A percentile compares a stretch with the other conserved stretches of the same genome.
These are phyloP conservation scores for Quercus wislizeni DNA, from an alignment of 306 rosid species.

Conservation along the genomic window DNA sequence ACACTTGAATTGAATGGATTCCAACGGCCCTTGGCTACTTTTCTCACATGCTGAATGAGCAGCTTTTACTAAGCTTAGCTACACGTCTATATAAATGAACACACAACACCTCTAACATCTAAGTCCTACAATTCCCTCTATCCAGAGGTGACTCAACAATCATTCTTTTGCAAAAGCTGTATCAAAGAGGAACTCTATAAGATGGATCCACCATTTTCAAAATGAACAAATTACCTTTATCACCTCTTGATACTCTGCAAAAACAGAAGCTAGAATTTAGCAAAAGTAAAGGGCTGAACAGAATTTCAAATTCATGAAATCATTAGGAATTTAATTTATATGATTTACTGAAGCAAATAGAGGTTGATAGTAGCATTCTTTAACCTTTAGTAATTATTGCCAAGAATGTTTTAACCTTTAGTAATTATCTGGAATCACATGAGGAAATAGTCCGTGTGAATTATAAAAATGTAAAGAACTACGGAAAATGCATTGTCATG, in stretches of 20 bases:
- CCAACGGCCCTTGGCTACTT: neutral
- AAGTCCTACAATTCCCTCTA: neutral
- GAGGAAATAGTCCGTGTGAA: no score
- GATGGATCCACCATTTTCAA: slow-evolving; percentile 2
- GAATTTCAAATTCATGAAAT: neutral
- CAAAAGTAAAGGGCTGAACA: neutral
- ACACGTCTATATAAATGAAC: neutral
- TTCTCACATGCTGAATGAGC: neutral
- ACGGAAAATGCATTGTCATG: no score
- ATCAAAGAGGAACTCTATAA: slow-evolving; percentile 3
- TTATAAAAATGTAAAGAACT: no score
- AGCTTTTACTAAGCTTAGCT: neutral
- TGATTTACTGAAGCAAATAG: neutral
- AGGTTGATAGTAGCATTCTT: neutral
- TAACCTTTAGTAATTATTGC: no score
- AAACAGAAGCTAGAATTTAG: neutral
- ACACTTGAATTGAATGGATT: neutral
- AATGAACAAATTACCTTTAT: neutral
- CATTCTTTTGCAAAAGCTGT: neutral
- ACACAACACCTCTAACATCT: neutral
- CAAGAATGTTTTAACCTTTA: no score
- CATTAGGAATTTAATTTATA: neutral
- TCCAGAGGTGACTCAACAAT: neutral
- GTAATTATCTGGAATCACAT: no score
- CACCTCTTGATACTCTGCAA: neutral